A percentile compares a stretch with the other conserved stretches of the same genome.
phyloP scores from a whole-genome alignment of 345 rosid genomes.

The Brassica nigra region DNA sequence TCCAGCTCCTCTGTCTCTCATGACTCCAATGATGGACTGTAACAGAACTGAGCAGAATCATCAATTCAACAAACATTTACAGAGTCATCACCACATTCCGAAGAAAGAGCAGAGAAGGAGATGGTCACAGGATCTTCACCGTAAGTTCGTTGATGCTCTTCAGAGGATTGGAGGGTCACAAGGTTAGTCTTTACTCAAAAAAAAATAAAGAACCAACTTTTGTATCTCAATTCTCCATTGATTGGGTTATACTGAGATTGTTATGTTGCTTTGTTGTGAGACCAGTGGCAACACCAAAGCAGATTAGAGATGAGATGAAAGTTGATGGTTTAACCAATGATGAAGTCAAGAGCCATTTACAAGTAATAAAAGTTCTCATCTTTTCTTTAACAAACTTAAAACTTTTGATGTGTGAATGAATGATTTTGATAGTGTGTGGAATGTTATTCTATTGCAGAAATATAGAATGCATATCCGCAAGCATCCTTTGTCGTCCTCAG shows the following conservation, averaged over 20 bases:
- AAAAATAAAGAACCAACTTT: neutral
- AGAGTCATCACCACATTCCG: slow-evolving; percentile 38
- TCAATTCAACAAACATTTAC: slow-evolving; percentile 25
- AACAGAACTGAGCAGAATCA: slow-evolving; percentile 35
- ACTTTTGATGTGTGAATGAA: slow-evolving; percentile 9
- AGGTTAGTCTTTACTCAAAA: slow-evolving; percentile 9
- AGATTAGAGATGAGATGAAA: slow-evolving; percentile 73
- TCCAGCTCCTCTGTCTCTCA: slow-evolving; percentile 46
- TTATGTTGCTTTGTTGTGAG: slow-evolving; percentile 26
- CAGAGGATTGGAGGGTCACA: slow-evolving; percentile 45
- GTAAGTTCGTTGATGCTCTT: slow-evolving; percentile 68
- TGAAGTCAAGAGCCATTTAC: slow-evolving; percentile 92
- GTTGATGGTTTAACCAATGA: slow-evolving; percentile 89
- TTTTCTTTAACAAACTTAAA: neutral
- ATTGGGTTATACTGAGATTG: slow-evolving; percentile 29
- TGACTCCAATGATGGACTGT: slow-evolving; percentile 32
- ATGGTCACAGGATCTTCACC: slow-evolving; percentile 86
- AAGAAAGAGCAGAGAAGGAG: slow-evolving; percentile 70
- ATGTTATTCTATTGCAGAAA: slow-evolving; percentile 53
- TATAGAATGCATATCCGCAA: slow-evolving; percentile 75
- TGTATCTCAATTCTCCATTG: neutral
- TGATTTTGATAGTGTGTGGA: slow-evolving; percentile 12
- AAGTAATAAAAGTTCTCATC: slow-evolving; percentile 46
- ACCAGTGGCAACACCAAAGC: slow-evolving; percentile 82
- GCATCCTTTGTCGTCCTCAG: slow-evolving; percentile 43